phyloP scores from a whole-genome alignment of 176 grass and related monocot genomes.

The Pharus latifolius region DNA sequence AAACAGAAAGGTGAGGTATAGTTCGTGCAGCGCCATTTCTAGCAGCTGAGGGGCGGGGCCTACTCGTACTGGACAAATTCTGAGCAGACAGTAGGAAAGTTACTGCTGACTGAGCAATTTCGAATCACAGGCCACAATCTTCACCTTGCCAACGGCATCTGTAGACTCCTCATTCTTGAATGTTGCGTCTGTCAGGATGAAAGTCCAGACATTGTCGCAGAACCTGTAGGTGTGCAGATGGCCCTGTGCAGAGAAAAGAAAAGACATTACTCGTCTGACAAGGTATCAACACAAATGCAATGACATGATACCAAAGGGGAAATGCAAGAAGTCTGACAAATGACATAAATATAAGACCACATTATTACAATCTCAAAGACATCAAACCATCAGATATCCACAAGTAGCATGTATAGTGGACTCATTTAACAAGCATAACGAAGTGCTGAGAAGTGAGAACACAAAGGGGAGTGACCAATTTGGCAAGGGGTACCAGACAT shows the following conservation, averaged over 20 bases:
- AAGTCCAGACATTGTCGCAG: slow-evolving; percentile 87
- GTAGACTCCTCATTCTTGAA: slow-evolving; percentile 52
- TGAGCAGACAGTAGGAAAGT: background rate
- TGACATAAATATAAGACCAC: too few relatives aligned
- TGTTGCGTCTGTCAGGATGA: slow-evolving; percentile 50
- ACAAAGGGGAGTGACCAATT: too few relatives aligned
- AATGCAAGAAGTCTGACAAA: background rate
- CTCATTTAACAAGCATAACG: background rate
- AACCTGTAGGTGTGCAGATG: slow-evolving; percentile 93
- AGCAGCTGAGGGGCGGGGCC: background rate
- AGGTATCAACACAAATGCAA: background rate
- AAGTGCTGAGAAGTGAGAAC: too few relatives aligned
- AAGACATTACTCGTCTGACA: background rate
- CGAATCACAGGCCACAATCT: slow-evolving; percentile 85
- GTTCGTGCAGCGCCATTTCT: background rate
- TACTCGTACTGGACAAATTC: background rate
- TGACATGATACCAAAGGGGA: background rate
- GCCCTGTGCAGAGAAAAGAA: slow-evolving; percentile 39
- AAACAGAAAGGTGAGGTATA: background rate
- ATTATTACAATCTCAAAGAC: background rate
- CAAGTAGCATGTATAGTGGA: background rate
- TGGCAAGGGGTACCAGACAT: too few relatives aligned
- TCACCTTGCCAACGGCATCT: slow-evolving; percentile 41
- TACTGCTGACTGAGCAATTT: slow-evolving; percentile 49
- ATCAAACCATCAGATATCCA: background rate